These are phyloP conservation scores for Colletotrichum navitas DNA, from an alignment of 2,329 filamentous ascomycete genomes.

Conservation along the genomic window DNA sequence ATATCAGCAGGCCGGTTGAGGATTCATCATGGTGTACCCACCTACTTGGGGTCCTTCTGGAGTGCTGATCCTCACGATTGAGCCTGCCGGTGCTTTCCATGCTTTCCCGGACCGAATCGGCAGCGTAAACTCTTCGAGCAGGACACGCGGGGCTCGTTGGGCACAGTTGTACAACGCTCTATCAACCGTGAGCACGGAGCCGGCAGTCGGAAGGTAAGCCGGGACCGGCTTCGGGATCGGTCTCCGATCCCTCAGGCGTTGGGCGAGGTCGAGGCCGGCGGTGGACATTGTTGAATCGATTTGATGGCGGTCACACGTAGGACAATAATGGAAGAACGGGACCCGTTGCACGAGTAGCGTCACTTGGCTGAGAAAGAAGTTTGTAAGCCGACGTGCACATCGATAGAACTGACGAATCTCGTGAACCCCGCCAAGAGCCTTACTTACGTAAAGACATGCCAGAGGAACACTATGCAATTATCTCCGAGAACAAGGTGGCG, in stretches of 20 bases:
- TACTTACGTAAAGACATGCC: constrained; percentile 21
- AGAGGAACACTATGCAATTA: background rate
- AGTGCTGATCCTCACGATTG: constrained; percentile 79
- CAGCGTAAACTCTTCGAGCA: constrained; percentile 69
- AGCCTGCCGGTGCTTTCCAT: constrained; percentile 77
- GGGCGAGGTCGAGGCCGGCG: constrained; percentile 25
- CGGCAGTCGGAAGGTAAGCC: constrained; percentile 60
- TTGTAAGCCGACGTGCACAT: background rate
- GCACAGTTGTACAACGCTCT: constrained; percentile 71
- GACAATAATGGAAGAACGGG: constrained; percentile 2
- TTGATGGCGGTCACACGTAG: background rate
- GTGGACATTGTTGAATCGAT: constrained; percentile 20
- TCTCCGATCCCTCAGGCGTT: constrained; percentile 58
- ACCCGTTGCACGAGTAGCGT: constrained; percentile 14
- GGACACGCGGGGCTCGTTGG: constrained; percentile 58
- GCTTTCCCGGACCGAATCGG: constrained; percentile 81
- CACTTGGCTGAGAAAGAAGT: constrained; percentile 10
- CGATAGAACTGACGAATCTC: background rate
- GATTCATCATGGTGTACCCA: constrained; percentile 45
- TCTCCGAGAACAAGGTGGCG: constrained; percentile 4
- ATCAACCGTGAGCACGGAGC: constrained; percentile 60
- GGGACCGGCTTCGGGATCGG: constrained; percentile 62
- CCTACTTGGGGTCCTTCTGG: constrained; percentile 82
- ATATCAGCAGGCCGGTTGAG: no score
- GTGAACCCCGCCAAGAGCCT: constrained; percentile 32